Base-by-base conservation (phyloP, 2,329 filamentous ascomycete genomes). In the Xylaria sp. region DNA sequence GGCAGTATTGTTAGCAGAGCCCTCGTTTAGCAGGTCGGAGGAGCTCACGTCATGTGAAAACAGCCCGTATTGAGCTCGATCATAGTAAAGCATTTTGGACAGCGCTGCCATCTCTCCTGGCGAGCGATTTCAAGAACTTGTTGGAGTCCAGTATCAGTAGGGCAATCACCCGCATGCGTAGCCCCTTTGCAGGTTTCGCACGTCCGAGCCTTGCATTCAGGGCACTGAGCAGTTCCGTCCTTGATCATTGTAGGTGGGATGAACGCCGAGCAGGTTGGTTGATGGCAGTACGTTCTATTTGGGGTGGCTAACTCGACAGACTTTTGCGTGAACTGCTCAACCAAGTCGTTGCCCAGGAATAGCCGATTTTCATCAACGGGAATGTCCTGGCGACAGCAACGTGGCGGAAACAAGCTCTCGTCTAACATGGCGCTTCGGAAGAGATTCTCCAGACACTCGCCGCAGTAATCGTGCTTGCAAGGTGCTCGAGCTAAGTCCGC, bases 401-500 rank as follows among this genome's bases (percentile, higher is more conserved):
- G 80, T 0, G 88, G 86, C 0, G 88, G 88, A 66, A 88, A 90
- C 0, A 86, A 73, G 0, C 82, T 79, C 64, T 89, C 85, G 68
- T 89, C 85, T 0, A 66, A 77, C 25, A 86, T 79, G 0, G 85
- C 80, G 0, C 74, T 63, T 1, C 68, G n/a, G 74, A 89, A 86
- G 0, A 89, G 80, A 0, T 69, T 64, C 1, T 73, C 72, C 0
- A 90, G 71, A 72, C 88, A 90, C 0, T 69, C 70, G 0, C 75
- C 74, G 71, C 88, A 90, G 75, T 89, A 90, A 2, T 81, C 73
- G 69, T 90, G 86, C 1, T 46, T 2, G 39, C 76, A 78, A n/a
- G 76, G 76, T 10, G 69, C 71, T 23, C 54, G 54, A 10, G 64
- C 64, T 1, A 78, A 20, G 1, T 72, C 36, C 0, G n/a, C 20